Evolutionary conservation across 2,329 filamentous ascomycete species (phyloP).

Genomic region (Fusarium torulosum): DNA sequence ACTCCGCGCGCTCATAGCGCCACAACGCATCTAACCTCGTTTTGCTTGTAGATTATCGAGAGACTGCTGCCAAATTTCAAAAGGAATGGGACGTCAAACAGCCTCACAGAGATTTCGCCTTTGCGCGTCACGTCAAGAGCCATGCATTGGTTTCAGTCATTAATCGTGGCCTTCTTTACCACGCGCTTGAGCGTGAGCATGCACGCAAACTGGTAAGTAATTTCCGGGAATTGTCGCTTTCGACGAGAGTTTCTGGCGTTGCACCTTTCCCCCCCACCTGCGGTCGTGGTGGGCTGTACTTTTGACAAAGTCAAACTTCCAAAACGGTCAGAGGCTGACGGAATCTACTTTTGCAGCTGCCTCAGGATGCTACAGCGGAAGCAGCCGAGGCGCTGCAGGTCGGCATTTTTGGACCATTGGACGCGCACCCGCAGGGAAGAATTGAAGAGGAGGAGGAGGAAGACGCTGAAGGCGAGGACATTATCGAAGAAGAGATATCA

Average conservation of each 20-base stretch:
- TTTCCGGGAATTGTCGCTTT: constrained; percentile 8
- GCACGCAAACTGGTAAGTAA: constrained; percentile 62
- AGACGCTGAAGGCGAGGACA: constrained; percentile 55
- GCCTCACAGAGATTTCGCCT: constrained; percentile 72
- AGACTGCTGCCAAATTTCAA: constrained; percentile 75
- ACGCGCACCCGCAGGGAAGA: constrained; percentile 59
- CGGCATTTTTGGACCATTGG: constrained; percentile 70
- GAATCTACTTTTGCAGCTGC: constrained; percentile 58
- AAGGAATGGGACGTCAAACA: constrained; percentile 75
- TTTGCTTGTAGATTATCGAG: constrained; percentile 69
- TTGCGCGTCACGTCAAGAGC: constrained; percentile 73
- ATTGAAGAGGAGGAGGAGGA: constrained; percentile 57
- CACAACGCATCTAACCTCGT: constrained; percentile 45
- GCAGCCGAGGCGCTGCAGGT: constrained; percentile 61
- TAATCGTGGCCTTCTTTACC: constrained; percentile 73
- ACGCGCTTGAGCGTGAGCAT: constrained; percentile 69
- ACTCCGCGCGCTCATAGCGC: constrained; percentile 35
- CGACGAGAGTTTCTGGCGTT: constrained; percentile 24
- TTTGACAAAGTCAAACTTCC: constrained; percentile 35
- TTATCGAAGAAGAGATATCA: constrained; percentile 54
- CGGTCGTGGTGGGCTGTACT: constrained; percentile 21
- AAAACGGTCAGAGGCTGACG: constrained; percentile 45
- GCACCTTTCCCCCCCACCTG: constrained; percentile 16
- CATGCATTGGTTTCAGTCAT: constrained; percentile 73
- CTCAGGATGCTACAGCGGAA: constrained; percentile 62